These are phyloP conservation scores for Arbutus unedo DNA, from an alignment of 148 eudicot genomes.

Conservation along the genomic window DNA sequence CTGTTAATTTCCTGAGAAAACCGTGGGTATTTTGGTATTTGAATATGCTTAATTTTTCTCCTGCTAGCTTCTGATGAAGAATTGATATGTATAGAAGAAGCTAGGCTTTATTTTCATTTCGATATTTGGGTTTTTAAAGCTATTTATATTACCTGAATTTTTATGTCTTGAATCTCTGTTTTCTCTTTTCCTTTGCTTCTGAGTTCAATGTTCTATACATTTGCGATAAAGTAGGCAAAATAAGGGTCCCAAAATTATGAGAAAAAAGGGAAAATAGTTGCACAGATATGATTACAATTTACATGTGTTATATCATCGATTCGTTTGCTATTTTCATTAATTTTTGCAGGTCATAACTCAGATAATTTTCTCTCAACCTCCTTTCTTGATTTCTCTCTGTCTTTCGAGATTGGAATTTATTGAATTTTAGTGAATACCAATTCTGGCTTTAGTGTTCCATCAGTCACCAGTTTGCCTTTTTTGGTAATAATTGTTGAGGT, in stretches of 20 bases:
- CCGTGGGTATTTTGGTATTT: conserved; percentile 82
- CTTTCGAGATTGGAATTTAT: conserved; percentile 12
- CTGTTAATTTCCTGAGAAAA: conserved; percentile 41
- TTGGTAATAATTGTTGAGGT: background rate
- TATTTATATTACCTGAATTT: background rate
- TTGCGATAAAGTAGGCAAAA: background rate
- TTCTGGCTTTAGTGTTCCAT: conserved; percentile 17
- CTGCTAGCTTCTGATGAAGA: conserved; percentile 3
- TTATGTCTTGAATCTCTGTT: background rate
- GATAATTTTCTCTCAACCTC: background rate
- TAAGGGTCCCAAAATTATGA: background rate
- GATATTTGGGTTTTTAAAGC: background rate
- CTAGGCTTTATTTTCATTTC: background rate
- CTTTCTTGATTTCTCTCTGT: conserved; percentile 10
- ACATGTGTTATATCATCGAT: too few relatives aligned
- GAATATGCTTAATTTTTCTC: background rate
- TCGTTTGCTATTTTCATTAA: too few relatives aligned
- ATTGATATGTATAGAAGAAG: conserved; percentile 26
- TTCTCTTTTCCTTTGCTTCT: background rate
- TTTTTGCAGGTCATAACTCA: too few relatives aligned
- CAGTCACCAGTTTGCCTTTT: conserved; percentile 9
- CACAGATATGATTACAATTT: background rate
- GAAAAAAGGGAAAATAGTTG: background rate
- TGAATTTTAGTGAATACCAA: background rate
- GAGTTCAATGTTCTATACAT: background rate